Evolutionary conservation across 257 asterid genomes (phyloP).

Genomic region (Misopates orontium): DNA sequence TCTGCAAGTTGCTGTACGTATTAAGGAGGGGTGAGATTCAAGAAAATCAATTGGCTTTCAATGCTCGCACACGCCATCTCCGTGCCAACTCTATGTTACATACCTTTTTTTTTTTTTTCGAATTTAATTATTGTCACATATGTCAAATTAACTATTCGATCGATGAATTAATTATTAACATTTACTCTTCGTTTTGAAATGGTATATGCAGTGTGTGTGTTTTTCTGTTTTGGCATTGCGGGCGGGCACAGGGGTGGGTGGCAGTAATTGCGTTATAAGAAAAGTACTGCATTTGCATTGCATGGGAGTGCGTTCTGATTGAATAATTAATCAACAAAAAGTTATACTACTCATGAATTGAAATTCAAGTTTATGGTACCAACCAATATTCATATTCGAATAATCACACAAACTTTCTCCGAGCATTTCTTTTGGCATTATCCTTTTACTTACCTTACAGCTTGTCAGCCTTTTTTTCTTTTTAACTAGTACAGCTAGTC

Average conservation of each 20-base stretch:
- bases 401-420: too few relatives aligned
- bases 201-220: background rate
- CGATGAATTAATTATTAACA: conserved; percentile 3
- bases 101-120: background rate
- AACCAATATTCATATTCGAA: too few relatives aligned
- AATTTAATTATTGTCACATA: background rate
- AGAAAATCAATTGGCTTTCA: conserved; percentile 31
- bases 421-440: too few relatives aligned
- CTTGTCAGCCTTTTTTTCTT: too few relatives aligned
- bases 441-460: too few relatives aligned
- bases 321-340: background rate
- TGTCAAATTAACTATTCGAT: too few relatives aligned
- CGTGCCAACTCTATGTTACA: conserved; percentile 26
- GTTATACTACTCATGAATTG: too few relatives aligned
- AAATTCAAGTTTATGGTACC: too few relatives aligned
- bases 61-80: conserved; percentile 40
- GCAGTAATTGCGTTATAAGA: background rate
- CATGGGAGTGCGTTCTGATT: conserved; percentile 33
- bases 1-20: conserved; percentile 30
- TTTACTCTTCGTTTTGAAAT: background rate
- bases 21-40: conserved; percentile 20
- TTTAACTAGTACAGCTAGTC: too few relatives aligned
- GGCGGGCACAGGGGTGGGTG: conserved; percentile 17
- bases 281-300: conserved; percentile 15
- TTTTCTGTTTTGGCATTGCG: background rate